These are phyloP conservation scores for Cladosporium halotolerans DNA, from an alignment of 2,329 filamentous ascomycete species.

Conservation along the genomic window DNA sequence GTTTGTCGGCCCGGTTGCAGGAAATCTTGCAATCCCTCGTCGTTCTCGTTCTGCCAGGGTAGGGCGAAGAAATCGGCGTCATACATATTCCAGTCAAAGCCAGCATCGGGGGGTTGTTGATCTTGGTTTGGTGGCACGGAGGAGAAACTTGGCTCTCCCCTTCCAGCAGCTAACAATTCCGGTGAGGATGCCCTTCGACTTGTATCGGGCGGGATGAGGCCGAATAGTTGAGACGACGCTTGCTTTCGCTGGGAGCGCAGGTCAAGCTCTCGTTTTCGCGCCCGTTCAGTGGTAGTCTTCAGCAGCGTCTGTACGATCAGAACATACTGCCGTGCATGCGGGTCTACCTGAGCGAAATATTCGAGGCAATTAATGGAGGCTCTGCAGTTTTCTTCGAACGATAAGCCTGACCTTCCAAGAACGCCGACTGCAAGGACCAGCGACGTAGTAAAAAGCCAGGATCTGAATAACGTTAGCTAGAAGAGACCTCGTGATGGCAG, in stretches of 20 bases:
- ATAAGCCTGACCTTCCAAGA: slow-evolving; percentile 21
- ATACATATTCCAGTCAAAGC: slow-evolving; percentile 20
- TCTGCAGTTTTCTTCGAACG: slow-evolving; percentile 20
- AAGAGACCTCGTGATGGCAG: background rate
- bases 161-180: background rate
- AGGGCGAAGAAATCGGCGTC: slow-evolving; percentile 23
- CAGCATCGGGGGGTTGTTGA: background rate
- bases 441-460: slow-evolving; percentile 27
- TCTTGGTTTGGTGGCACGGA: background rate
- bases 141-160: background rate
- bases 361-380: slow-evolving; percentile 20
- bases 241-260: slow-evolving; percentile 16
- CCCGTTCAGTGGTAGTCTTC: slow-evolving; percentile 17
- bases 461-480: slow-evolving; percentile 11
- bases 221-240: slow-evolving; percentile 26
- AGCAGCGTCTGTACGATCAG: slow-evolving; percentile 22
- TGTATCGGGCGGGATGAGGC: slow-evolving; percentile 14
- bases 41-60: slow-evolving; percentile 24
- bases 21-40: slow-evolving; percentile 24
- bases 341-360: slow-evolving; percentile 24
- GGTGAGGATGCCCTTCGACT: background rate
- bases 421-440: slow-evolving; percentile 25
- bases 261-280: slow-evolving; percentile 19
- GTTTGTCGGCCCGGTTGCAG: slow-evolving; percentile 22
- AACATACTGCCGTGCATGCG: slow-evolving; percentile 27